Evolutionary conservation across 495 filamentous ascomycete species (phyloP), one percentile per base, ranked within the genome.

Genomic region (Annulohypoxylon moriforme): DNA sequence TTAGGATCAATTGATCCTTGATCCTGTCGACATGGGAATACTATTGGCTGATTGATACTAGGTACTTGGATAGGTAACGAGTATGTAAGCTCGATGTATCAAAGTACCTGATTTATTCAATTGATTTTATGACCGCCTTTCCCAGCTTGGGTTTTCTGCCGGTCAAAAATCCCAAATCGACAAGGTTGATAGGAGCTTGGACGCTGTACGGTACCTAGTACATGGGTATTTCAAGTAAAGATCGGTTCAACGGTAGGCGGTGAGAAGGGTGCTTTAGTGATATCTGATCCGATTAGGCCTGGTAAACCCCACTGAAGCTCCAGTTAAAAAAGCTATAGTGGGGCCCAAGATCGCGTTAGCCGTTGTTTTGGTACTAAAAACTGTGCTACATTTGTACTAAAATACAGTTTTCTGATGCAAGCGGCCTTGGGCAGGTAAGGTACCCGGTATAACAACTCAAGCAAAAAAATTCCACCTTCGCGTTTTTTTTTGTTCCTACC

Each of bases 291-390:
- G n/a, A 49, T 61, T 61, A 38, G 55, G 33, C 34, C 31, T 27
- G 18, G 31, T 27, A 25, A 22, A 46, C 44, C 44, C 55, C 27
- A 60, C 55, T n/a, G 10, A 1, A 52, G 55, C 31, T 60, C n/a
- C 46, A 38, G 33, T 13, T 14, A 59, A 60, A 60, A 68, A 47
- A 68, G 69, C 69, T 72, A 68, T 61, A 60, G 69, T 72, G 69
- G 69, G 55, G 46, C 69, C 16, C 27, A 50, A 46, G 69, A 65
- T 60, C 68, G 55, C 44, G 11, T 31, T 56, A 38, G 24, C 25
- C 49, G 40, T 63, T 61, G 44, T 57, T 69, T 63, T 58, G 50
- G 40, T 46, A 44, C 40, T 44, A 44, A 42, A 42, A 47, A 13
- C 4, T 49, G 16, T 20, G 40, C 40, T 34, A 10, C 34, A 44